Percentiles rank a stretch among this genome's conserved stretches.
Conservation (phyloP, 805 yeast genomes). For the Schizosaccharomyces octosporus region DNA sequence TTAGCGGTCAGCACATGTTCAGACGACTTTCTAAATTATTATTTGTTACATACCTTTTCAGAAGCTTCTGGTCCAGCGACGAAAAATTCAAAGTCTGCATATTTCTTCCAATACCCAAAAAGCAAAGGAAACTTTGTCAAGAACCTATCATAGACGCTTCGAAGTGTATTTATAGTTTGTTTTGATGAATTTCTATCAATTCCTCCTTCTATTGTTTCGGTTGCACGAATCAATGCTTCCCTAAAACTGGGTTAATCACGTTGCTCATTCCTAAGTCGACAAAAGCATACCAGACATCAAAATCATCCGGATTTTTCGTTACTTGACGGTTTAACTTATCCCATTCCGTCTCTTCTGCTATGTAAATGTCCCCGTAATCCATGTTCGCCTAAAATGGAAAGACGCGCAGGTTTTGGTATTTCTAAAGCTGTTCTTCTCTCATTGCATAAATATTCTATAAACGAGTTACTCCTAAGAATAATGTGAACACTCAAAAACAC, state of each 20-base stretch:
- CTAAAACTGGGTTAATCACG: constrained; percentile 4
- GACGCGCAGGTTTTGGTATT: neutral
- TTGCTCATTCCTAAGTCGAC: neutral
- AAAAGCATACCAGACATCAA: constrained; percentile 8
- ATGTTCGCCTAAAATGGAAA: neutral
- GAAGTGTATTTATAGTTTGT: constrained; percentile 9
- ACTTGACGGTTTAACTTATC: constrained; percentile 3
- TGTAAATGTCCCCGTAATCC: constrained; percentile 1
- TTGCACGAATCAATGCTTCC: constrained; percentile 14
- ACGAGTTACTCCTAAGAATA: too few relatives aligned
- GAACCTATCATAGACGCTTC: constrained; percentile 12
- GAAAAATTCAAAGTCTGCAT: constrained; percentile 17
- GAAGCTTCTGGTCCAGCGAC: constrained; percentile 14
- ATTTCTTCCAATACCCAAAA: constrained; percentile 20
- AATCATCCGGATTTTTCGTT: constrained; percentile 12
- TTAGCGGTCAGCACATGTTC: neutral
- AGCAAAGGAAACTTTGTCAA: constrained; percentile 16
- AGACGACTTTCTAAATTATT: neutral
- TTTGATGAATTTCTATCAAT: constrained; percentile 12
- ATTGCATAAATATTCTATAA: neutral
- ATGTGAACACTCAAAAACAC: too few relatives aligned
- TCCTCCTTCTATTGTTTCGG: constrained; percentile 13
- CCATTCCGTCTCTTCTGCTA: constrained; percentile 7
- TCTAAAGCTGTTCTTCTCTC: neutral
- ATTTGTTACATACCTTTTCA: constrained; percentile 4